Evolutionary conservation across 805 yeast genomes (phyloP).

Genomic region (Metschnikowia vanudenii): DNA sequence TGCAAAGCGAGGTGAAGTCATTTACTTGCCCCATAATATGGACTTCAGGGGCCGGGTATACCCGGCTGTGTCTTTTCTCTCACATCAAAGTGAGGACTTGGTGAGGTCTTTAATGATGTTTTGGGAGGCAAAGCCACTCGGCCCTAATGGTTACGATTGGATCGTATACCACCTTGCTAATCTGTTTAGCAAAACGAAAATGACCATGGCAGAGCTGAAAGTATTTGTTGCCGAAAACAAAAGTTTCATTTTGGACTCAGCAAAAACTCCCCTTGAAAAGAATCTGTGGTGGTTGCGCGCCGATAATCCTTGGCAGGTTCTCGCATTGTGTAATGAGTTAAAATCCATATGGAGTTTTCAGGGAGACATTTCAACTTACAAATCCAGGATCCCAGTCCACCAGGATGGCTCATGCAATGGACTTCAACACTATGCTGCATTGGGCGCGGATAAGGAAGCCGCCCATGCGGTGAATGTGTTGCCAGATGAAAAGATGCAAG

Average conservation of each 20-base stretch:
- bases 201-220: constrained; percentile 25
- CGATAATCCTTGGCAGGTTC: constrained; percentile 41
- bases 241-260: constrained; percentile 26
- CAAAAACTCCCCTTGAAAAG: constrained; percentile 26
- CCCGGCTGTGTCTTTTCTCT: constrained; percentile 35
- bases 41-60: constrained; percentile 45
- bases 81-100: constrained; percentile 38
- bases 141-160: constrained; percentile 37
- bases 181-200: constrained; percentile 30
- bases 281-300: constrained; percentile 37
- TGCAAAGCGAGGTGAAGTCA: constrained; percentile 32
- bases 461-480: constrained; percentile 40
- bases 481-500: constrained; percentile 25
- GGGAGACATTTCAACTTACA: constrained; percentile 22
- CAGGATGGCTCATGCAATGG: constrained; percentile 49
- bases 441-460: constrained; percentile 37
- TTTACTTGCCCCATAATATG: constrained; percentile 37
- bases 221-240: constrained; percentile 27
- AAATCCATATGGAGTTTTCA: constrained; percentile 16
- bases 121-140: constrained; percentile 38
- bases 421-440: constrained; percentile 46
- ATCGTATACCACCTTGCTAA: constrained; percentile 40
- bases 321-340: constrained; percentile 37
- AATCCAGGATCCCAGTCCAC: constrained; percentile 37
- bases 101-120: constrained; percentile 36